Base-by-base conservation (phyloP, 1,284 basidiomycete species). In the Coniophora puteana region DNA sequence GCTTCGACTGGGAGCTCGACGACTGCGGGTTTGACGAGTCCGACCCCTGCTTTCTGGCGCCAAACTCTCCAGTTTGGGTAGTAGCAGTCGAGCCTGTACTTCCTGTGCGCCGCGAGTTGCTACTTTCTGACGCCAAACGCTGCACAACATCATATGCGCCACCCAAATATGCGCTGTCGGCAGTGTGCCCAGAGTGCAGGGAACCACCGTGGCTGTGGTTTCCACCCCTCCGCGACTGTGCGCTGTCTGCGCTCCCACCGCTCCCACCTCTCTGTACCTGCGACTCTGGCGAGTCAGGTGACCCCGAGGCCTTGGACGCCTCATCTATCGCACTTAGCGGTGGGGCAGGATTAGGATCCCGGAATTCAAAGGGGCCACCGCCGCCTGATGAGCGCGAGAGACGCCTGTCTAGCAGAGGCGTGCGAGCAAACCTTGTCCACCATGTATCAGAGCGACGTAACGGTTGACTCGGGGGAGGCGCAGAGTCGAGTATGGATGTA, bases 311-410 rank as follows among this genome's bases (percentile, higher is more conserved):
- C 28, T 62, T 49, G n/a, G 54, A 59, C 17, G 62, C 64, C 52
- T 85, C 78, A 44, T 77, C 72, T 47, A 83, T 80, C 2, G 74
- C 60, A 18, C 66, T 60, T 11, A 88, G 66, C 10, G 69, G 67
- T 2, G 86, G 84, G 5, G 74, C 74, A 2, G 84, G 82, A 46
- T 79, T 80, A 1, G 84, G 85, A 57, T 89, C 86, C 28, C 83
- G 74, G 55, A 88, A 76, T 21, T 83, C 78, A 12, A 74, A 44
- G 65, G 3, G 73, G 65, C 50, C 74, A 69, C 48, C 75, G 65
- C 50, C 74, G 69, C 48, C 75, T 78, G 46, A 74, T 65, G 31
- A 55, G 34, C 61, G 55, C 20, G 59, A 56, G 22, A 58, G 47
- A 12, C 61, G 61, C 35, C 67, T 63, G 26, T 72, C 69, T 24